Conservation (phyloP, 768 basidiomycete genomes). For the Chalciporus piperatus region DNA sequence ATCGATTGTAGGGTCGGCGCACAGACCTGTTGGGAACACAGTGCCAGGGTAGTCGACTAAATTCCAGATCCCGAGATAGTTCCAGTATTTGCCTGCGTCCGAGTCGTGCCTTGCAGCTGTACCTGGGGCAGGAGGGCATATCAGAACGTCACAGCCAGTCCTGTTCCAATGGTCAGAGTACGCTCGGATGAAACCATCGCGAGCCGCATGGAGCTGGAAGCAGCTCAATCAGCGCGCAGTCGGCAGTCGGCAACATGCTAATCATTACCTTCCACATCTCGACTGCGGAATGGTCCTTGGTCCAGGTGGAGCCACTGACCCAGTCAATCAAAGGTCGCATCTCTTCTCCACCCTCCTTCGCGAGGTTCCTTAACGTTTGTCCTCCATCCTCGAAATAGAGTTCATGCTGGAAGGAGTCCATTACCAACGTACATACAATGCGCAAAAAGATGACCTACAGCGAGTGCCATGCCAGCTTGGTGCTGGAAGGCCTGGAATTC, state of each 20-base stretch:
- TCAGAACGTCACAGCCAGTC: constrained; percentile 38
- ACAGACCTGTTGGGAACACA: constrained; percentile 43
- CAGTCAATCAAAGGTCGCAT: constrained; percentile 37
- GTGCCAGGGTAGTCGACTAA: constrained; percentile 43
- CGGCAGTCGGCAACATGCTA: neutral
- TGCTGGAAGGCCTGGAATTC: constrained; percentile 38
- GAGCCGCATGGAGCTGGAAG: constrained; percentile 25
- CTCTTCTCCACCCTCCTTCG: constrained; percentile 33
- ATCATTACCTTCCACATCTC: constrained; percentile 30
- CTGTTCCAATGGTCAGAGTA: constrained; percentile 38
- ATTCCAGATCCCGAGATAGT: constrained; percentile 43
- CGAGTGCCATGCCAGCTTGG: constrained; percentile 29
- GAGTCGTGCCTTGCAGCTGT: constrained; percentile 39
- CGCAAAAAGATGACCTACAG: constrained; percentile 17
- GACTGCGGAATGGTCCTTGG: constrained; percentile 22
- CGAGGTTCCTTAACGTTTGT: constrained; percentile 17
- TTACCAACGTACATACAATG: neutral
- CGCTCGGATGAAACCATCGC: constrained; percentile 34
- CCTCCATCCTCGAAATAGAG: constrained; percentile 42
- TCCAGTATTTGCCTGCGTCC: constrained; percentile 37
- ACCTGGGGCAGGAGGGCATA: constrained; percentile 36
- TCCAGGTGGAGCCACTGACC: constrained; percentile 28
- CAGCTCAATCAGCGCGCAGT: constrained; percentile 2
- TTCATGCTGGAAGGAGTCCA: constrained; percentile 24
- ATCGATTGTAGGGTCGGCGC: constrained; percentile 27